phyloP scores from a whole-genome alignment of 768 basidiomycete genomes.

The Suillus fuscotomentosus region DNA sequence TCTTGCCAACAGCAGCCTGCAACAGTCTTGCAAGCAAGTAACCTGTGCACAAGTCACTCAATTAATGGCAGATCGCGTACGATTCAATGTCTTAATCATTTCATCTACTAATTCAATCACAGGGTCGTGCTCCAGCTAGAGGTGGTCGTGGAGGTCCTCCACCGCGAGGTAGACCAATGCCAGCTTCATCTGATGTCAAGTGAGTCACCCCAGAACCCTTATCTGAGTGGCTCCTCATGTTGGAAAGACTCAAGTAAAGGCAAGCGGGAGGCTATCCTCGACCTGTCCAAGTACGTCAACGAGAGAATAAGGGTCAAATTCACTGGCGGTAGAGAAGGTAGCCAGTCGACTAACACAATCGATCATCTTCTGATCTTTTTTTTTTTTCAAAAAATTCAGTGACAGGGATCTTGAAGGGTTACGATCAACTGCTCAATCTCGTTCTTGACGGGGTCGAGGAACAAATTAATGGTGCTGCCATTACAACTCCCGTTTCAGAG shows the following conservation, averaged over 20 bases:
- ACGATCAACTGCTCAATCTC: constrained; percentile 93
- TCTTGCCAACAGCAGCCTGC: neutral
- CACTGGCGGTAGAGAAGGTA: constrained; percentile 96
- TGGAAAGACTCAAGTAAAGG: constrained; percentile 34
- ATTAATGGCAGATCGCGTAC: constrained; percentile 31
- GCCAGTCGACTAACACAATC: constrained; percentile 3
- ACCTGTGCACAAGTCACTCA: neutral
- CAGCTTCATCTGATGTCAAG: constrained; percentile 22
- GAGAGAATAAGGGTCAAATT: constrained; percentile 94
- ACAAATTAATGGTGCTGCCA: constrained; percentile 58
- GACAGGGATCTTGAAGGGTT: constrained; percentile 91
- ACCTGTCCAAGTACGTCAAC: constrained; percentile 92
- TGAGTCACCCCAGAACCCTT: constrained; percentile 15
- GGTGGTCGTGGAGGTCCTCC: constrained; percentile 43
- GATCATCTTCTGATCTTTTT: neutral
- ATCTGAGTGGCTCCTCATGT: constrained; percentile 15
- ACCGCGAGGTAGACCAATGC: constrained; percentile 17
- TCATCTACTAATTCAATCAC: constrained; percentile 19
- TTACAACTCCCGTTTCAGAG: neutral
- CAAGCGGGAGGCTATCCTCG: constrained; percentile 91
- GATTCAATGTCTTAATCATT: neutral
- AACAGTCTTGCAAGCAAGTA: constrained; percentile 2
- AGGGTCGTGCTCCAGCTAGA: constrained; percentile 62
- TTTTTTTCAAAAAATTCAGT: constrained; percentile 45
- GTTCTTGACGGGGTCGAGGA: constrained; percentile 96